Evolutionary conservation across 306 rosid genomes (phyloP), one percentile per base, ranked within the genome.

Genomic region (Acacia crassicarpa): DNA sequence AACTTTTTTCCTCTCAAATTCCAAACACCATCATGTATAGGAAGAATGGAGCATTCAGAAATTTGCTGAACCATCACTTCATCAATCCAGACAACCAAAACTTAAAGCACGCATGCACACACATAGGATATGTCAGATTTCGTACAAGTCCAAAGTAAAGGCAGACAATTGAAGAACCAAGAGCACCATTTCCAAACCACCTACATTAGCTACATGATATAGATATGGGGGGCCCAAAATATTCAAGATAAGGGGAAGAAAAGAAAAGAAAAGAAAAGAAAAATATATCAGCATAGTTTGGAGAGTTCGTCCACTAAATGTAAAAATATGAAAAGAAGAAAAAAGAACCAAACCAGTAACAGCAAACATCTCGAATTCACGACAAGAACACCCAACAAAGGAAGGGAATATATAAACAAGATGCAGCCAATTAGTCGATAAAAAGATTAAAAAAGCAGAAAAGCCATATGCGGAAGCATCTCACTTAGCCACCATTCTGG

Each of bases 401-500:
- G 46, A 67, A 35, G 46, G 46, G 25, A 35, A 67, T 67, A 10
- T 43, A 69, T 20, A 41, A 74, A 83, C 67, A 79, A 19, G 48
- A 51, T 41, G 80, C 19, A 81, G 41, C 65, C 67, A 86, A 88
- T 83, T 65, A 80, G 73, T 49, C 12, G 66, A 82, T 43, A 68
- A 68, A 82, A 81, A 58, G 59, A 80, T 53, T 1, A 45, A 74
- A 76, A 56, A 41, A 75, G 74, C 89, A 66, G 45, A 83, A 87
- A 77, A 67, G 15, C 73, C 35, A 43, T 35, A 58, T 30, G 67
- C 74, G 4, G 45, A 74, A 70, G 19, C 74, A 38, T 71, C 67
- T 91, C 91, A 95, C 93, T 93, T 95, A 78, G 99, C 99, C 38
- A 95, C 92, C 99, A 93, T 95, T 89, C 98, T 84, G 67, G 94